Evolutionary conservation across 352 stramenopile species (phyloP), one percentile per base, ranked within the genome.

Genomic region (Pythium brassicae): DNA sequence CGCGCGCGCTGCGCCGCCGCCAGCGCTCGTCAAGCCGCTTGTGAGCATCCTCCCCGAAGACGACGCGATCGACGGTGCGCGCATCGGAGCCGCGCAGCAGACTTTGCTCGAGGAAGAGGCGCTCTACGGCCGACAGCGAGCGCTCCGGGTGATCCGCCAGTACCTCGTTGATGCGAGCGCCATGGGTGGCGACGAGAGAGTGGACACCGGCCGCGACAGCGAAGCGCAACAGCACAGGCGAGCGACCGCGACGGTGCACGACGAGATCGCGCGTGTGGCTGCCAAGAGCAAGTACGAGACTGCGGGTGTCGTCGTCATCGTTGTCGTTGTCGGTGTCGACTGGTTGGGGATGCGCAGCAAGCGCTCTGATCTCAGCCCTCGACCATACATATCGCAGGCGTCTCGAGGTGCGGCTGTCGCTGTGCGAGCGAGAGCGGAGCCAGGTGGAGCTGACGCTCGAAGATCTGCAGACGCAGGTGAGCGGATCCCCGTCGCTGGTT

Each of bases 71-170:
- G 69, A 85, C 44, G 74, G 73, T 3, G 61, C 42, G 15, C 67
- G 74, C 0, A 74, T 86, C 45, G 25, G 25, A 12, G 35, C 27
- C 6, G 76, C 78, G 7, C 65, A 71, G 25, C 19, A 35, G 0
- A 43, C 74, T 29, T 39, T 88, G 29, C 50, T 74, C 2, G 64
- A 85, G 26, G 78, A 88, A 65, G 76, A 89, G 37, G 69, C 65
- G 27, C 56, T 86, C 12, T 64, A 78, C 20, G 78, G 78, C 29
- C 62, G 61, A 34, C 15, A 52, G 27, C 53, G 39, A 29, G 56
- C 59, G 19, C 19, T 72, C 11, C 61, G 58, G 46, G 43, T 32
- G 52, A 50, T 55, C 45, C 48, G 42, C 3, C 50, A 60, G n/a
- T 64, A 64, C 52, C 44, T 63, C 15, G 48, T 55, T 3, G 29